Conservation (phyloP, 495 filamentous ascomycete genomes). For the Diplogelasinospora grovesii region DNA sequence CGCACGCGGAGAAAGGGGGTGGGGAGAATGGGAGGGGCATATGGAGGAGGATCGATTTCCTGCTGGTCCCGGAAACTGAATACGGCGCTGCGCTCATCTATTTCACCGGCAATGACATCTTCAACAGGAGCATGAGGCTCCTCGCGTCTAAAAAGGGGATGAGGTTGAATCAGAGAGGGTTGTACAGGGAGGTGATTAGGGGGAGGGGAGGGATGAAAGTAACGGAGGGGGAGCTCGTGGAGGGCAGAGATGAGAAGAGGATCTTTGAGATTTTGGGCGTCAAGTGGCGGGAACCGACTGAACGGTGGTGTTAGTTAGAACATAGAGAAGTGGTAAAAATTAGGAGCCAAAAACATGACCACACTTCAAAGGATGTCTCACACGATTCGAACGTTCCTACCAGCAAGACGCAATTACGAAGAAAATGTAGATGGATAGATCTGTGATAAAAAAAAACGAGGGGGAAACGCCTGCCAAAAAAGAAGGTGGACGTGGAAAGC, state of each 20-base stretch:
- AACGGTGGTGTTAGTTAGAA: conserved; percentile 58
- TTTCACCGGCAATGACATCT: conserved; percentile 95
- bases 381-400: too few relatives aligned
- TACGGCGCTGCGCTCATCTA: conserved; percentile 88
- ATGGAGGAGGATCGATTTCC: conserved; percentile 82
- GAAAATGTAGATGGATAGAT: too few relatives aligned
- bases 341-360: too few relatives aligned
- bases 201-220: conserved; percentile 52
- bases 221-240: conserved; percentile 68
- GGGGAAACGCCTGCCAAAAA: too few relatives aligned
- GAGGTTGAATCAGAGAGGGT: conserved; percentile 76
- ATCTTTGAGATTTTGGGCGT: conserved; percentile 87
- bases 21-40: conserved; percentile 20
- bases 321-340: neutral
- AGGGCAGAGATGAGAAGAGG: conserved; percentile 68
- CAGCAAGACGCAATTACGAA: too few relatives aligned
- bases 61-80: conserved; percentile 76
- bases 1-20: conserved; percentile 15
- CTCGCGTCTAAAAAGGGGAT: conserved; percentile 79
- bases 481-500: too few relatives aligned
- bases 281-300: conserved; percentile 76
- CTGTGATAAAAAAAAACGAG: too few relatives aligned
- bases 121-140: conserved; percentile 83
- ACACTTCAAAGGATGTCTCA: too few relatives aligned
- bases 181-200: conserved; percentile 71